Evolutionary conservation across 352 stramenopile genomes (phyloP), one percentile per base, ranked within the genome.

Genomic region (Pythium scleroteichum): DNA sequence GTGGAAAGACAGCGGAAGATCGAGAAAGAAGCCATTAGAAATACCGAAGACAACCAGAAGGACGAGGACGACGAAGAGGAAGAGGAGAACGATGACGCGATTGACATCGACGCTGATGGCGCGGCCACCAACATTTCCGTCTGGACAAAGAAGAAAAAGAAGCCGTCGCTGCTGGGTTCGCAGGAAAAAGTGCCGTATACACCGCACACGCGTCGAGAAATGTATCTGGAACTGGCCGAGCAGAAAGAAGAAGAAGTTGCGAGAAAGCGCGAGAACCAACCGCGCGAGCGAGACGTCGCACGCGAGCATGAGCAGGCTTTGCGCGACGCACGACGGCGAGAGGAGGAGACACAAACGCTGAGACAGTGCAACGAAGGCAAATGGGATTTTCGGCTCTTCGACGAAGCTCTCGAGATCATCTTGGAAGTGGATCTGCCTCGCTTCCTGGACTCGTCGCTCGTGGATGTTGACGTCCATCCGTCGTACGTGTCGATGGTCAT

Each of bases 401-500:
- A 82, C 16, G 81, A 84, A 20, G 59, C 71, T 8, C 53, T 79
- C 4, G 73, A 76, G 20, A 53, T 97, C 23, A 68, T 96, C 26
- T 66, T 98, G 8, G 74, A 93, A 50, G 77, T 98, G 12, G 69
- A 84, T 50, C 58, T 98, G 26, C 90, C 89, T 23, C 85, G 87
- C 24, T 92, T 96, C 68, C 62, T 98, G 23, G 92, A 97, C 63
- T 90, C 87, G 20, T 97, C 85, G 8, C 75, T 98, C 2, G 86
- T 98, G n/a, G 90, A 98, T 68, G 84, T 98, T 8, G 93, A 98
- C 52, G 84, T 97, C 9, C 93, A 98, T 61, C 95, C 95, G 42
- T 83, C 76, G 14, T 97, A 97, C 61, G 87, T 98, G n/a, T 94
- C 84, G 19, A 80, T 98, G 13, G 76, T 98, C 1, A 90, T 96